Base-by-base conservation (phyloP, 1,284 basidiomycete genomes). In the Polyporus tsugae region DNA sequence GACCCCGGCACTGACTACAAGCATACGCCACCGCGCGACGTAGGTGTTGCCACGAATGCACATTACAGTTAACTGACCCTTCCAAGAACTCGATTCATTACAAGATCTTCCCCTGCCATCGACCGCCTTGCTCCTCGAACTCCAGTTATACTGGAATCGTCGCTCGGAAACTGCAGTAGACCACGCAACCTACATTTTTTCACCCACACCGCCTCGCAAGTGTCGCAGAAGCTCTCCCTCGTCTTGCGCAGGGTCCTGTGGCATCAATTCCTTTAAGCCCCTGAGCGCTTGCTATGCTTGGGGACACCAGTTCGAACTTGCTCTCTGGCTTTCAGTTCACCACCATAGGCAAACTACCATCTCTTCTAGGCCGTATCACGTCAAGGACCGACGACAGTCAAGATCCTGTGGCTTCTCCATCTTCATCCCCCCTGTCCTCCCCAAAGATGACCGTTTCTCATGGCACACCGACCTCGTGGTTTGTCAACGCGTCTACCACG, bases 321-420 rank as follows among this genome's bases (percentile, higher is more conserved):
- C 65, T 76, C 38, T 44, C 69, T 15, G 66, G 42, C 58, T 76
- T 77, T 63, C 71, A 65, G 25, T 77, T 76, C 62, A 61, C 52
- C 22, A 67, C 60, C 19, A 77, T 77, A 39, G 76, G 76, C 7
- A 66, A 74, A 57, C 59, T 59, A 6, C 75, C 76, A 22, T 22
- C 72, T 2, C 69, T 77, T 17, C 53, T 75, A 36, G 67, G 63
- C 7, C 73, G 76, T 22, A 25, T 67, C 19, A 74, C 63, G 15
- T 60, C 58, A 58, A 64, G 41, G 15, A 46, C 60, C 13, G 60
- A 68, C 39, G 53, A 63, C 10, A 19, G 55, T 17, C 42, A 62
- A 38, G 69, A 72, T 29, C 67, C 57, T 22, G 49, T 44, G 22
- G 42, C 60, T 15, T 75, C 74, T 1, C 68, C 70, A 1, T 39